Base-by-base conservation (phyloP, 768 basidiomycete genomes). In the Crassisporium funariophilum region DNA sequence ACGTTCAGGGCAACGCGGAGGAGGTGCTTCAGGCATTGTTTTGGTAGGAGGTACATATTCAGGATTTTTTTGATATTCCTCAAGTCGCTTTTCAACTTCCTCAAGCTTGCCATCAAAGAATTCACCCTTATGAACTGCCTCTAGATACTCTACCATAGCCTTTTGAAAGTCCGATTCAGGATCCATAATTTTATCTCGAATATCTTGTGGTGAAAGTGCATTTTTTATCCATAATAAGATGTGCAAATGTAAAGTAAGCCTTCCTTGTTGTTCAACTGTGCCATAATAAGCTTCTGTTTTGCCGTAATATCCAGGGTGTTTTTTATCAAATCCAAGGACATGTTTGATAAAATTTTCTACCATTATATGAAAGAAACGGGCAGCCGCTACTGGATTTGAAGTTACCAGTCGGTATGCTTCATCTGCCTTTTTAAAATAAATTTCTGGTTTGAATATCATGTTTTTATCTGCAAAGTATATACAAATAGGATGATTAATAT, bases 161-260 rank as follows among this genome's bases (percentile, higher is more conserved):
- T 46, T 29, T 24, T 58, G 54, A 41, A 72, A 72, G 3, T 52
- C 44, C 4, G 49, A 52, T 17, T 58, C 55, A 2, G 35, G n/a
- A 22, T 55, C 47, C 19, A 63, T 39, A 0, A 74, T 5, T 8
- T 37, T 41, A 8, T 70, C 59, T 21, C 61, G 25, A 5, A 72
- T 69, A 37, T 71, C 58, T 40, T 72, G 61, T 4, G 69, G 72
- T 7, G 64, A 51, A 0, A 62, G 34, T 2, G 47, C 46, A 13
- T 59, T 56, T 20, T 27, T 15, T 2, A 74, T 57, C 70, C 71
- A 76, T 1, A 73, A 15, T 1, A 74, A 25, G 22, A 68, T 16
- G 50, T 74, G 72, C 2, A 71, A 33, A 55, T 76, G 74, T 2
- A 75, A 39, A 0, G 67, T 70, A 0, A 69, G 42, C 4, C 62